Evolutionary conservation across 192 early-diverging fungal genomes (phyloP).

Genomic region (Spinellus fusiger): DNA sequence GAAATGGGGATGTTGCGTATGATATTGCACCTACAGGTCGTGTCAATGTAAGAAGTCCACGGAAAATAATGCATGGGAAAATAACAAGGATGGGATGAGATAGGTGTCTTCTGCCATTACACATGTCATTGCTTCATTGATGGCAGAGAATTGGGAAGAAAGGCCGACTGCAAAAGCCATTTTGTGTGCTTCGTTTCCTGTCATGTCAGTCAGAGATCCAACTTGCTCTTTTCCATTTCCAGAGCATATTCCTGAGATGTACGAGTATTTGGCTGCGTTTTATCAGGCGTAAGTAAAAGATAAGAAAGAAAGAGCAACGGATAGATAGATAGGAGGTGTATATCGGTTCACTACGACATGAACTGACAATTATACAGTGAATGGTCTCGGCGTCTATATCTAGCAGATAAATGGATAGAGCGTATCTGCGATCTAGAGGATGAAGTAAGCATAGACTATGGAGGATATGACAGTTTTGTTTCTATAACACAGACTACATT

Average conservation of each 20-base stretch:
- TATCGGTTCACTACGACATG: neutral
- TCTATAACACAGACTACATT: neutral
- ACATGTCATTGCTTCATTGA: conserved; percentile 35
- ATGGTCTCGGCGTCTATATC: conserved; percentile 29
- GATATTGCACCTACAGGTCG: conserved; percentile 28
- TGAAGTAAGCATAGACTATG: conserved; percentile 16
- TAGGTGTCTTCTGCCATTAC: conserved; percentile 45
- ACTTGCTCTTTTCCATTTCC: conserved; percentile 39
- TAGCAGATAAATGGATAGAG: conserved; percentile 45
- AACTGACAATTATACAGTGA: neutral
- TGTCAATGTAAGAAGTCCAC: conserved; percentile 15
- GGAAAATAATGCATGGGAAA: neutral
- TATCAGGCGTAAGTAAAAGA: conserved; percentile 34
- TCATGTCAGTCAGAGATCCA: conserved; percentile 34
- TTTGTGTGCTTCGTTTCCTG: conserved; percentile 41
- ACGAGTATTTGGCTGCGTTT: conserved; percentile 49
- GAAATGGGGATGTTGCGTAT: conserved; percentile 23
- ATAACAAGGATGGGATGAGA: neutral
- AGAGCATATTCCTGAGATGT: conserved; percentile 46
- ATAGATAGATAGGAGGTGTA: too few relatives aligned
- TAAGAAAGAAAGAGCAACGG: neutral
- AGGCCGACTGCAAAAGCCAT: conserved; percentile 46
- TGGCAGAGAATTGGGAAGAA: conserved; percentile 36
- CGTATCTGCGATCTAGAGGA: conserved; percentile 39
- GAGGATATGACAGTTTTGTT: neutral